A percentile compares a stretch with the other conserved stretches of the same genome.
Evolutionary conservation across 225 moss, liverwort and hornwort genomes (phyloP).

Genomic region (Physcomitrellopsis africana): DNA sequence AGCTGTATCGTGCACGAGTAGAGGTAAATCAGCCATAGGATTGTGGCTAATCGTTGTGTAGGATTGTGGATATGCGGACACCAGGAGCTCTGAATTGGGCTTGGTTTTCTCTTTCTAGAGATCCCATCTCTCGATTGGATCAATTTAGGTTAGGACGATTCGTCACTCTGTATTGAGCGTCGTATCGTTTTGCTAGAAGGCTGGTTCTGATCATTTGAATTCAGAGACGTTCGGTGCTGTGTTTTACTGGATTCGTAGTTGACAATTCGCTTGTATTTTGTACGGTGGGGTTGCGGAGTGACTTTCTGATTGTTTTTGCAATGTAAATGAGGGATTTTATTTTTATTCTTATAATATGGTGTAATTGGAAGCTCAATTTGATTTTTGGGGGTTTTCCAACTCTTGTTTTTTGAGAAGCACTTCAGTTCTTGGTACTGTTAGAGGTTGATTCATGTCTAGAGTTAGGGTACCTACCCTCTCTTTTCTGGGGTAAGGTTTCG

Average conservation of each 20-base stretch:
- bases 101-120: not conserved
- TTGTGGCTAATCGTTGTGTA: no score
- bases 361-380: not conserved
- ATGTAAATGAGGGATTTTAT: not conserved
- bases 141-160: not conserved
- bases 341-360: not conserved
- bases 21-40: no score
- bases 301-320: not conserved
- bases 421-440: not conserved
- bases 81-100: no score
- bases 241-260: not conserved
- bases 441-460: constrained; percentile 11
- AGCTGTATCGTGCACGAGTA: no score
- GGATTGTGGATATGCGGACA: no score
- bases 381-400: not conserved
- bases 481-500: no score
- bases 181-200: not conserved
- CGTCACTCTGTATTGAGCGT: not conserved
- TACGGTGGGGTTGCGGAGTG: not conserved
- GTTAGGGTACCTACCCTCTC: no score
- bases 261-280: not conserved
- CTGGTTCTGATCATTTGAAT: not conserved
- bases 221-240: not conserved
- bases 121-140: not conserved
- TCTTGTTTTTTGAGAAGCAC: not conserved